phyloP scores from a whole-genome alignment of 208 protist genomes.

The Trypanosoma congolense region DNA sequence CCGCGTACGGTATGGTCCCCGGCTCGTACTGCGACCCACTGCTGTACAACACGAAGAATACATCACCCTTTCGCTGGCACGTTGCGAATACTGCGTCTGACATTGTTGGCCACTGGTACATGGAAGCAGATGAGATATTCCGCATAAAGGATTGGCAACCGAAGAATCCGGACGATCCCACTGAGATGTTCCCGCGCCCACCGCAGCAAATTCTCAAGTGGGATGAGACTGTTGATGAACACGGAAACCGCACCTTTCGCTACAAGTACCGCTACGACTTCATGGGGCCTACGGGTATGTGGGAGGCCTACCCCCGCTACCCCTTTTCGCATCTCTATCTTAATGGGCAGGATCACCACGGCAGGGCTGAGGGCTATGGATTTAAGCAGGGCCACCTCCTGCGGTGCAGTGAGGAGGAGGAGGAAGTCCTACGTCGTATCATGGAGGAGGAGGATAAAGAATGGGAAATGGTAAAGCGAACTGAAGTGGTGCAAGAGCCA shows the following conservation, averaged over 20 bases:
- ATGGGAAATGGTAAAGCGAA: slow-evolving; percentile 90
- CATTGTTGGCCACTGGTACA: slow-evolving; percentile 89
- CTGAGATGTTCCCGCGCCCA: slow-evolving; percentile 87
- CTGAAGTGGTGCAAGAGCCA: slow-evolving; percentile 87
- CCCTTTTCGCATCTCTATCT: slow-evolving; percentile 83
- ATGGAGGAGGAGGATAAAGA: slow-evolving; percentile 90
- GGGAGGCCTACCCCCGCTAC: slow-evolving; percentile 87
- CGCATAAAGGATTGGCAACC: slow-evolving; percentile 89
- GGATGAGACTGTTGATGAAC: slow-evolving; percentile 87
- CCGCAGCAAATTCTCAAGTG: slow-evolving; percentile 80
- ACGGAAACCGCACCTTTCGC: slow-evolving; percentile 86
- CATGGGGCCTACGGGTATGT: slow-evolving; percentile 81
- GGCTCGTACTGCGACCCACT: slow-evolving; percentile 87
- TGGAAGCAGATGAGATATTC: slow-evolving; percentile 85
- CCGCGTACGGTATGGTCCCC: slow-evolving; percentile 86
- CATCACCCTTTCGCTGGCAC: slow-evolving; percentile 87
- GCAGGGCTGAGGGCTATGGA: slow-evolving; percentile 75
- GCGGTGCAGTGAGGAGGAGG: slow-evolving; percentile 80
- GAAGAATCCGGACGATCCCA: slow-evolving; percentile 81
- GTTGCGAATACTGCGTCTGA: slow-evolving; percentile 72
- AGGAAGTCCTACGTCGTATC: slow-evolving; percentile 85
- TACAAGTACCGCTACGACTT: slow-evolving; percentile 90
- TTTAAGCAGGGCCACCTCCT: slow-evolving; percentile 89
- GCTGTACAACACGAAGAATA: slow-evolving; percentile 90
- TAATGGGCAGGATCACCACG: slow-evolving; percentile 71